Evolutionary conservation across 164 flowering plant genomes (phyloP).

Genomic region (Paratinospora sagittata): DNA sequence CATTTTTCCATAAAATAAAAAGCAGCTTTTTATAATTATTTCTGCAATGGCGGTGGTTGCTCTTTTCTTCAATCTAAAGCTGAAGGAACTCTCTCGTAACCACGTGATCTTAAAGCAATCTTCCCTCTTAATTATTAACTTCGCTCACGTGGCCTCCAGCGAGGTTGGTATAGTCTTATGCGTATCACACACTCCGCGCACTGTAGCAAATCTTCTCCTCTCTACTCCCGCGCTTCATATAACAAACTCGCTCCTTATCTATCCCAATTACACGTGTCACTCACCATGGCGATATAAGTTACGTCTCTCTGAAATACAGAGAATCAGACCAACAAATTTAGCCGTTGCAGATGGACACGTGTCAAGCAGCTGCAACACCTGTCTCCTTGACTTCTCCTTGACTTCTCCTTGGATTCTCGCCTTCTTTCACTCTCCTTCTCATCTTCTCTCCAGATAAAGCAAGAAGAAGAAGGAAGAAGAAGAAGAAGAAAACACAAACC

Average conservation of each 20-base stretch:
- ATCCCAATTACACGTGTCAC: no score
- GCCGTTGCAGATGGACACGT: conserved; percentile 1
- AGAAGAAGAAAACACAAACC: no score
- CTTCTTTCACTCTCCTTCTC: neutral
- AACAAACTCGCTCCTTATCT: neutral
- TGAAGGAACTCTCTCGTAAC: neutral
- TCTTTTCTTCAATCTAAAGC: neutral
- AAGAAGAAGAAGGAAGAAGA: no score
- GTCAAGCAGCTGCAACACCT: neutral
- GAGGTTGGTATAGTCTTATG: conserved; percentile 3
- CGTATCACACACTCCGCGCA: conserved; percentile 11
- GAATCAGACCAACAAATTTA: neutral
- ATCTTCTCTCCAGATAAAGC: neutral
- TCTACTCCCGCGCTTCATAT: neutral
- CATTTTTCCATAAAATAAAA: neutral
- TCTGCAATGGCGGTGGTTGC: no score
- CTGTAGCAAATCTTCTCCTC: neutral
- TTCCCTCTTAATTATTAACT: neutral
- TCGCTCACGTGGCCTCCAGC: neutral
- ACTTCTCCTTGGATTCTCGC: neutral
- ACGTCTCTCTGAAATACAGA: no score
- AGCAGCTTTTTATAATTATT: no score
- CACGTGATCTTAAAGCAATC: neutral
- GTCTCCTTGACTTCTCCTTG: neutral
- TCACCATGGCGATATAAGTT: no score